phyloP scores from a whole-genome alignment of 257 asterid genomes.

The Nicotiana obtusifolia region DNA sequence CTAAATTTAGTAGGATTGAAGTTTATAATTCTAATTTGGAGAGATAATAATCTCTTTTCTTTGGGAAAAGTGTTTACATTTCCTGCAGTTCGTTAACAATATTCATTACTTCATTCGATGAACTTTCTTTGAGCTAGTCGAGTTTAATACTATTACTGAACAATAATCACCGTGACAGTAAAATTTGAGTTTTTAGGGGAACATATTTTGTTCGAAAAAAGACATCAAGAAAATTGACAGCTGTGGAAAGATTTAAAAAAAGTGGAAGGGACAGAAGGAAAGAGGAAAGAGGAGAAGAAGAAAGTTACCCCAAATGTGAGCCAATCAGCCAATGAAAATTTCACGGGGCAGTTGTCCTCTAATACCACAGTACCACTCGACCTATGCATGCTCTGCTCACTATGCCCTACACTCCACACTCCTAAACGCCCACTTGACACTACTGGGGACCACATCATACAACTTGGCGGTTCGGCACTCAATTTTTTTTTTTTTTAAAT shows the following conservation, averaged over 20 bases:
- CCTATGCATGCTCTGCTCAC: not conserved
- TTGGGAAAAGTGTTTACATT: not conserved
- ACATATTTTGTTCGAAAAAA: too few relatives aligned
- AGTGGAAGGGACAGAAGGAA: not conserved
- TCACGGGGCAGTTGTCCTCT: not conserved
- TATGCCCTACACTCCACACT: not conserved
- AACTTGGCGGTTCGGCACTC: not conserved
- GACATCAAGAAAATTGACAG: not conserved
- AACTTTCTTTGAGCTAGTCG: not conserved
- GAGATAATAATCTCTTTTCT: too few relatives aligned
- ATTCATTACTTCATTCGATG: not conserved
- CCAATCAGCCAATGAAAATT: not conserved
- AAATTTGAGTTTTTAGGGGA: not conserved
- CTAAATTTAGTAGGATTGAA: not conserved
- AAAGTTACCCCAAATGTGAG: not conserved
- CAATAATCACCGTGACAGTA: not conserved
- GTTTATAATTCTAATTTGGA: not conserved
- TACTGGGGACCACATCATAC: not conserved
- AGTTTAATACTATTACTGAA: not conserved
- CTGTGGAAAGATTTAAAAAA: not conserved
- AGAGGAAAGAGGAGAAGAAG: not conserved
- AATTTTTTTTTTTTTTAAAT: too few relatives aligned
- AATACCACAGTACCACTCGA: not conserved
- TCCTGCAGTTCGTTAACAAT: not conserved
- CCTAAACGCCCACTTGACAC: slow-evolving; percentile 1